Percentiles rank a stretch among this genome's conserved stretches.
Conservation (phyloP, 208 protist species). For the Acanthamoeba comandoni region DNA sequence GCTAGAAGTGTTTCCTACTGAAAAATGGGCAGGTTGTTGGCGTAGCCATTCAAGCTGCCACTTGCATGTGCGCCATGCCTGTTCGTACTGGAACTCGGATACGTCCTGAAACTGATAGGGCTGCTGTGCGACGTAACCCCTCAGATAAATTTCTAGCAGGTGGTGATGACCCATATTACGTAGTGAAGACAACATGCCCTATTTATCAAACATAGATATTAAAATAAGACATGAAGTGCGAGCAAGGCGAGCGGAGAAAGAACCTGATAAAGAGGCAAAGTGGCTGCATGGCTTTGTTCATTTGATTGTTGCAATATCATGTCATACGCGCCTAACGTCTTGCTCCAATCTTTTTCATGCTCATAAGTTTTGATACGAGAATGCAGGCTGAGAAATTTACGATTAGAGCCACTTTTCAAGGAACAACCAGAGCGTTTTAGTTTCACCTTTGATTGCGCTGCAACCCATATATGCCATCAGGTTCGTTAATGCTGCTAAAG, state of each 20-base stretch:
- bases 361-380: constrained; percentile 74
- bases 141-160: constrained; percentile 63
- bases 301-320: constrained; percentile 45
- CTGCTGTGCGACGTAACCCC: constrained; percentile 43
- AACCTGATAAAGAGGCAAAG: constrained; percentile 28
- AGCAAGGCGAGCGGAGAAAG: too few species aligned
- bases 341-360: constrained; percentile 73
- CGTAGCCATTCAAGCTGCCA: constrained; percentile 75
- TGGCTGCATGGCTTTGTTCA: background rate
- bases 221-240: too few species aligned
- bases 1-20: too few species aligned
- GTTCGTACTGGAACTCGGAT: constrained; percentile 77
- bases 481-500: constrained; percentile 77
- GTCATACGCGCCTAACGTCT: constrained; percentile 69
- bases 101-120: constrained; percentile 44
- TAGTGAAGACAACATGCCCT: constrained; percentile 59
- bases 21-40: too few species aligned
- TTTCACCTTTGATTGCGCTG: constrained; percentile 70
- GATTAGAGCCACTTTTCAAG: too few species aligned
- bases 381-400: constrained; percentile 3
- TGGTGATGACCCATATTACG: constrained; percentile 73
- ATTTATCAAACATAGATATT: constrained; percentile 54
- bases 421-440: too few species aligned
- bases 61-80: constrained; percentile 75
- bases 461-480: constrained; percentile 74